phyloP scores from a whole-genome alignment of 495 filamentous ascomycete genomes.

The Penicillium canescens region DNA sequence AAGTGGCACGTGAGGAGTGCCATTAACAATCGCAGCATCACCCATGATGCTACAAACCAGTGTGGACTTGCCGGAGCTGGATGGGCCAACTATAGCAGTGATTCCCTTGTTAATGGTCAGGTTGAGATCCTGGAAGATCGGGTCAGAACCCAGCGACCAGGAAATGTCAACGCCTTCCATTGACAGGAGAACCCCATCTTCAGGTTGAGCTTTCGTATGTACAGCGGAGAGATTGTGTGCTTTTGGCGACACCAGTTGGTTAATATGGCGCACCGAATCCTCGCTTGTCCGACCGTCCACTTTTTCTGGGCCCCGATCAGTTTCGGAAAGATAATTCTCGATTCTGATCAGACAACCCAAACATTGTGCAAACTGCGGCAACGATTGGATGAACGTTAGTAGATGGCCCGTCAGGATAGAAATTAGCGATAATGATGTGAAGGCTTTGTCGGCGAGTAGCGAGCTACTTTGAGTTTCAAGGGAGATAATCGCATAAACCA shows the following conservation, averaged over 20 bases:
- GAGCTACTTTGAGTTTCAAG: slow-evolving; percentile 36
- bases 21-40: slow-evolving; percentile 8
- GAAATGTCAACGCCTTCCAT: not conserved
- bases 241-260: too few species aligned
- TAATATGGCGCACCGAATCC: not conserved
- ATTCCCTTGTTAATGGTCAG: not conserved
- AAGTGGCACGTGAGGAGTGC: not conserved
- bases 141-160: not conserved
- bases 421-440: slow-evolving; percentile 36
- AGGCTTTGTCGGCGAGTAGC: slow-evolving; percentile 39
- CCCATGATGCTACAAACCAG: slow-evolving; percentile 21
- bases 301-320: not conserved
- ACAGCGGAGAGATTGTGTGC: not conserved
- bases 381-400: slow-evolving; percentile 22
- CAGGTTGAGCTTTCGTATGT: not conserved
- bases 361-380: slow-evolving; percentile 19
- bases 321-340: slow-evolving; percentile 18
- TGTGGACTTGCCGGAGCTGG: slow-evolving; percentile 30
- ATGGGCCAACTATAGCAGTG: slow-evolving; percentile 10
- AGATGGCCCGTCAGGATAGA: slow-evolving; percentile 25
- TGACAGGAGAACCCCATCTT: too few species aligned
- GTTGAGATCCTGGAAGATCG: not conserved
- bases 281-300: too few species aligned
- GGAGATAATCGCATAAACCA: slow-evolving; percentile 40
- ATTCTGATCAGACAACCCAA: slow-evolving; percentile 32